These are phyloP conservation scores for Scheffersomyces spartinae DNA, from an alignment of 805 yeast species.

Conservation along the genomic window DNA sequence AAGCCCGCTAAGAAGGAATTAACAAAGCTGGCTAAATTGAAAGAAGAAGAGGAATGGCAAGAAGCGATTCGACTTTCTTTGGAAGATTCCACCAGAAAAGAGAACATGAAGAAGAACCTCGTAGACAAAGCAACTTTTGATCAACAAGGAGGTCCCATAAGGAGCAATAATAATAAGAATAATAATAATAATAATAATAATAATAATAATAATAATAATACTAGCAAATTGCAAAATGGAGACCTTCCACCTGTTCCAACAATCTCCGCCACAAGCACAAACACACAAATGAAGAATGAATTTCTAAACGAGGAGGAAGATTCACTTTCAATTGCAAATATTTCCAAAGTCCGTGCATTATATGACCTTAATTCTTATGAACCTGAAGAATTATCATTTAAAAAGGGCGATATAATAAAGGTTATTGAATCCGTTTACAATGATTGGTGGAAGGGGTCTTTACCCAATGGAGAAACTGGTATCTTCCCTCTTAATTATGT, in stretches of 20 bases:
- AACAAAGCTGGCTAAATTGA: constrained; percentile 29
- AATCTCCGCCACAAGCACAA: constrained; percentile 4
- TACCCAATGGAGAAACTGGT: constrained; percentile 65
- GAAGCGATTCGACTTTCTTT: constrained; percentile 66
- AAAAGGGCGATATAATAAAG: constrained; percentile 77
- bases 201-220: too few relatives aligned
- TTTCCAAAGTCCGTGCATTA: constrained; percentile 69
- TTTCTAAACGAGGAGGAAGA: constrained; percentile 8
- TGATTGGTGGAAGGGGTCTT: constrained; percentile 93
- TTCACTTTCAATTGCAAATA: constrained; percentile 28
- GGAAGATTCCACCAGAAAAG: constrained; percentile 41
- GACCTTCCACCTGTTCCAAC: too few relatives aligned
- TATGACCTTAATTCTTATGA: constrained; percentile 73
- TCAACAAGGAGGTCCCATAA: too few relatives aligned
- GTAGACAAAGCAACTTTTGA: too few relatives aligned
- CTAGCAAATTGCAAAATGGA: too few relatives aligned
- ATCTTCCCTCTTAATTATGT: constrained; percentile 92
- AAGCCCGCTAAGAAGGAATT: constrained; percentile 48
- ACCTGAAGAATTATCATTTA: constrained; percentile 78
- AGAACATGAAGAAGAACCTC: constrained; percentile 7
- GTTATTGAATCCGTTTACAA: constrained; percentile 80
- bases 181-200: too few relatives aligned
- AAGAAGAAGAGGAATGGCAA: constrained; percentile 75
- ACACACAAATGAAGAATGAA: constrained; percentile 1
- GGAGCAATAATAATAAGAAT: too few relatives aligned